Conservation (phyloP, 176 grass and related monocot genomes). For the Oryza officinalis region DNA sequence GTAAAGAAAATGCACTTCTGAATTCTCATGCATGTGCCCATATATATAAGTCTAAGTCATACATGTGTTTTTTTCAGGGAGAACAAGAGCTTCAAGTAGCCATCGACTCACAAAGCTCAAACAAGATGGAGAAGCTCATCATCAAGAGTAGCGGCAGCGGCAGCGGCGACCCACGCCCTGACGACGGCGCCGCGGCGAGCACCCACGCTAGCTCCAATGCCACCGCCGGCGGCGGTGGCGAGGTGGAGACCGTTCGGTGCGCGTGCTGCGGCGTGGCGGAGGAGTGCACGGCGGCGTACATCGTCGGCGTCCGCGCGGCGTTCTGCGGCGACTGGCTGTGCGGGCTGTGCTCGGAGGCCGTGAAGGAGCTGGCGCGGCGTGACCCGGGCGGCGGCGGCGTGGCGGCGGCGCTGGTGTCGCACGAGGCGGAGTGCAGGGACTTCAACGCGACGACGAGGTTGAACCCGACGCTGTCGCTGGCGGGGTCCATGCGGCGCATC, state of each 20-base stretch:
- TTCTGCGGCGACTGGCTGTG: slow-evolving; percentile 89
- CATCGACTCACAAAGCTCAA: slow-evolving; percentile 40
- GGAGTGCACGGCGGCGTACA: slow-evolving; percentile 83
- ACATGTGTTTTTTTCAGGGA: slow-evolving; percentile 23
- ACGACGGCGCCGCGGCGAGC: not conserved
- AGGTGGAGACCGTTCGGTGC: slow-evolving; percentile 72
- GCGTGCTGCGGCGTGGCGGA: slow-evolving; percentile 95
- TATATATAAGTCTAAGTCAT: too few species aligned
- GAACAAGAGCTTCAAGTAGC: slow-evolving; percentile 38
- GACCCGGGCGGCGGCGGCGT: slow-evolving; percentile 32
- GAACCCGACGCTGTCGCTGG: slow-evolving; percentile 74
- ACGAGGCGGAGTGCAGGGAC: slow-evolving; percentile 58
- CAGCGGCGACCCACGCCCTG: not conserved
- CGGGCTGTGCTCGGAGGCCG: slow-evolving; percentile 84
- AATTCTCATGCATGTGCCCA: too few species aligned
- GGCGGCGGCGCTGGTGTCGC: slow-evolving; percentile 66
- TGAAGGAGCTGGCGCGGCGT: slow-evolving; percentile 62
- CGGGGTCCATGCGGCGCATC: slow-evolving; percentile 74
- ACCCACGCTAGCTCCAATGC: not conserved
- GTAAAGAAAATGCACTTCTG: too few species aligned
- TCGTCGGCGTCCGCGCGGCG: slow-evolving; percentile 57
- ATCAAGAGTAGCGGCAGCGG: not conserved
- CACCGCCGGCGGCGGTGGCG: not conserved
- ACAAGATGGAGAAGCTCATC: slow-evolving; percentile 41
- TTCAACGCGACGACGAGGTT: slow-evolving; percentile 73